Evolutionary conservation across 208 protist genomes (phyloP).

Genomic region (Leishmania guyanensis): DNA sequence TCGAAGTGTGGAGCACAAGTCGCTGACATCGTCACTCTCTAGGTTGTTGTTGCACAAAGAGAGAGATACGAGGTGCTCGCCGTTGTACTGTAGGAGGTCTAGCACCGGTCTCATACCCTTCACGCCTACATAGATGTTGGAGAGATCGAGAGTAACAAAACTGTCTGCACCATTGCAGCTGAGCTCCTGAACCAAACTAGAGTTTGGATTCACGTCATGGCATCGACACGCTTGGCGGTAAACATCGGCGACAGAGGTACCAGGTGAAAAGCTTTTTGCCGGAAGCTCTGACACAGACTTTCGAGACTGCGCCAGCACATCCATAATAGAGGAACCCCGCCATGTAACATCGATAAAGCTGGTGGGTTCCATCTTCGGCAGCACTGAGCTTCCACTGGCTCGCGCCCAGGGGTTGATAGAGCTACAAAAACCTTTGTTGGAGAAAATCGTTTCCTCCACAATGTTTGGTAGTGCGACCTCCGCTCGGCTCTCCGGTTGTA

Average conservation of each 20-base stretch:
- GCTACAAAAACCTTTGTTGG: background rate
- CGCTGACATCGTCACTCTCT: slow-evolving; percentile 47
- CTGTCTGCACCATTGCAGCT: slow-evolving; percentile 9
- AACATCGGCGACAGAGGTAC: slow-evolving; percentile 20
- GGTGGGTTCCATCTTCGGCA: background rate
- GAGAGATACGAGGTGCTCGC: slow-evolving; percentile 31
- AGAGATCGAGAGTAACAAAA: slow-evolving; percentile 50
- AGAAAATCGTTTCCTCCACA: background rate
- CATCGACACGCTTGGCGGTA: slow-evolving; percentile 35
- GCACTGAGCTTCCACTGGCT: background rate
- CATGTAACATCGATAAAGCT: background rate
- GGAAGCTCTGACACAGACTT: background rate
- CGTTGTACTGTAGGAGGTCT: slow-evolving; percentile 39
- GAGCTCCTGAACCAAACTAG: slow-evolving; percentile 29
- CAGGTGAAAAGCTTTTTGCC: background rate
- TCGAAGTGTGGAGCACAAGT: slow-evolving; percentile 29
- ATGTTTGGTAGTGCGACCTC: background rate
- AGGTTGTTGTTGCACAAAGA: slow-evolving; percentile 54
- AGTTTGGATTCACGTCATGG: slow-evolving; percentile 37
- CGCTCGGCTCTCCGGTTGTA: background rate
- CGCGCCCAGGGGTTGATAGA: background rate
- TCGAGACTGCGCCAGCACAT: slow-evolving; percentile 12
- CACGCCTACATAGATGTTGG: slow-evolving; percentile 41
- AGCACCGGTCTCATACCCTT: slow-evolving; percentile 53
- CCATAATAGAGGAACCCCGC: background rate